Evolutionary conservation across 2,329 filamentous ascomycete species (phyloP).

Genomic region (Pseudogymnoascus sp.): DNA sequence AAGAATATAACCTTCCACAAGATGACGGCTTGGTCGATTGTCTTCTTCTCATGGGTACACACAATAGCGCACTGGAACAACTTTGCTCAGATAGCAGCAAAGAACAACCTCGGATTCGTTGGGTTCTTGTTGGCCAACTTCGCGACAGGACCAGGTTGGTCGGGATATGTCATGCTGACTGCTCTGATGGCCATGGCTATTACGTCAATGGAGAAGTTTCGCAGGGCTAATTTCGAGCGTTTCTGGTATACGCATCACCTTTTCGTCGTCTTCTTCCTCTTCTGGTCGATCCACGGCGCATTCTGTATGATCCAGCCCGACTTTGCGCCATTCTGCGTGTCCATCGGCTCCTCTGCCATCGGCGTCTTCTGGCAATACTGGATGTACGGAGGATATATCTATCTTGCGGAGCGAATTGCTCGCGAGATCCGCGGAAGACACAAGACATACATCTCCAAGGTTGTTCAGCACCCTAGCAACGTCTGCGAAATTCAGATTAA

Average conservation of each 20-base stretch:
- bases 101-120: conserved; percentile 68
- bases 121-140: conserved; percentile 73
- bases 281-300: conserved; percentile 83
- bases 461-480: conserved; percentile 81
- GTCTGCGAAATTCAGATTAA: conserved; percentile 89
- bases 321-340: conserved; percentile 67
- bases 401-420: conserved; percentile 69
- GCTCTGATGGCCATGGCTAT: conserved; percentile 69
- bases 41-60: conserved; percentile 82
- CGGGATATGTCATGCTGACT: conserved; percentile 75
- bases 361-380: conserved; percentile 88
- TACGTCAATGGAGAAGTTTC: conserved; percentile 69
- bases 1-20: conserved; percentile 89
- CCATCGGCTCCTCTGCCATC: conserved; percentile 53
- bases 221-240: conserved; percentile 74
- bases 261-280: conserved; percentile 80
- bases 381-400: conserved; percentile 75
- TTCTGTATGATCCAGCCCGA: conserved; percentile 90
- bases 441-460: conserved; percentile 81
- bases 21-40: conserved; percentile 75
- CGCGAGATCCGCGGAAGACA: conserved; percentile 72
- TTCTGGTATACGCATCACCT: conserved; percentile 91
- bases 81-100: conserved; percentile 65
- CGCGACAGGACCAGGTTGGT: conserved; percentile 73
- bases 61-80: conserved; percentile 85